Evolutionary conservation across 306 rosid species (phyloP).

Genomic region (Fragaria iinumae): DNA sequence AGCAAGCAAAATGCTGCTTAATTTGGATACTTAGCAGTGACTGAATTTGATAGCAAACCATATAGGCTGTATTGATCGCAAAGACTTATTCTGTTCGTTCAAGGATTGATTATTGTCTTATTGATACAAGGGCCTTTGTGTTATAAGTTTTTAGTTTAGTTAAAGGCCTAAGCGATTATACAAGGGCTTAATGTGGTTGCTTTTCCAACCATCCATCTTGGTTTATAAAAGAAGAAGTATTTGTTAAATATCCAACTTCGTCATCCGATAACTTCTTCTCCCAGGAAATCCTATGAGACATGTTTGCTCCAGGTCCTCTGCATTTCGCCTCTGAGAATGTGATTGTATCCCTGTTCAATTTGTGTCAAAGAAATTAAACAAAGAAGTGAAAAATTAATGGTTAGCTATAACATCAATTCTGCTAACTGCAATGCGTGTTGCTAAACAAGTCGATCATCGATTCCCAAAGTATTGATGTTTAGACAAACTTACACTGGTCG

Average conservation of each 20-base stretch:
- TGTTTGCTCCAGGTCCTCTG: conserved; percentile 21
- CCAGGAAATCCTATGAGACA: conserved; percentile 17
- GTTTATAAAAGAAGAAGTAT: conserved; percentile 7
- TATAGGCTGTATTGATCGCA: neutral
- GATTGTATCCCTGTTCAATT: neutral
- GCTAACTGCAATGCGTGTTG: too few species aligned
- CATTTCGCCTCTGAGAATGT: conserved; percentile 20
- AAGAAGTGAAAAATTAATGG: neutral
- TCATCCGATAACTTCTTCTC: conserved; percentile 1
- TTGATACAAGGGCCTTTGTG: neutral
- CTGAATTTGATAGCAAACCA: neutral
- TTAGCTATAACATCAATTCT: too few species aligned
- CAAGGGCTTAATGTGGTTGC: neutral
- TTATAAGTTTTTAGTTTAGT: neutral
- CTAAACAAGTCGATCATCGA: too few species aligned
- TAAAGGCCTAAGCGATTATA: neutral
- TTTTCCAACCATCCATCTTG: conserved; percentile 24
- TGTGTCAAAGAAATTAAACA: neutral
- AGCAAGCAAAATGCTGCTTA: neutral
- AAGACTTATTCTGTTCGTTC: neutral
- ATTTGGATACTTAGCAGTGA: neutral
- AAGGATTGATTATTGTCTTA: neutral
- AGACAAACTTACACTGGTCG: conserved; percentile 12
- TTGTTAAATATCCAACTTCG: neutral
- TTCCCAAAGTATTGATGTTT: neutral